Evolutionary conservation across 106 monocot genomes (phyloP), one percentile per base, ranked within the genome.

Genomic region (Allium fistulosum): DNA sequence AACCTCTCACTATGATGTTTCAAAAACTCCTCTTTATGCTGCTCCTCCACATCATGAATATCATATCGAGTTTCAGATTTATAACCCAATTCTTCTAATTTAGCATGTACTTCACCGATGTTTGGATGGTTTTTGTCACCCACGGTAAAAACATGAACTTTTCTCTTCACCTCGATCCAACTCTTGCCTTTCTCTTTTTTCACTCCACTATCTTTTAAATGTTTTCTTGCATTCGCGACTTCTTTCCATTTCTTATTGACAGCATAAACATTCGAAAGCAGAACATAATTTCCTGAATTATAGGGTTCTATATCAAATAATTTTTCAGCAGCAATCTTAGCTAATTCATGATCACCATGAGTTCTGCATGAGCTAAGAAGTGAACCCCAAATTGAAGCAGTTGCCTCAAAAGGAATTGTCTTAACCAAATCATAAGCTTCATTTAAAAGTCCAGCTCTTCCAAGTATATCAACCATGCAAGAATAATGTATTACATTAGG

Each of bases 381-480:
- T 22, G 87, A 87, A 45, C 87, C 92, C 82, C 84, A 85, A 57
- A 88, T 79, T 3, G 85, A 80, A 11, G 80, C 76, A 67, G 75
- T 82, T 53, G 82, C 59, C 52, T 68, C 17, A 48, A 85, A 80
- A 8, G 82, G 82, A 82, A 92, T 85, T 46, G 22, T 49, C 14
- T 67, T 28, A 4, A 92, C 80, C 46, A 92, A 74, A 26, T 78
- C 65, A 71, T 70, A 71, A n/a, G 87, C 84, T 75, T 92, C 84
- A 71, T 68, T 46, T 17, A 87, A 56, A 13, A 63, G 66, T 13
- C 91, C 87, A 51, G 78, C 72, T 37, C 87, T 65, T 28, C 84
- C 91, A 53, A 92, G 78, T 66, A 80, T 60, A 73, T 92, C 91
- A 51, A 87, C 82, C 81, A 92, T 87, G 68, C 91, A 92, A 49